Percentiles rank a stretch among this genome's conserved stretches.
These are phyloP conservation scores for Exsudoporus frostii DNA, from an alignment of 768 basidiomycete species.

Conservation along the genomic window DNA sequence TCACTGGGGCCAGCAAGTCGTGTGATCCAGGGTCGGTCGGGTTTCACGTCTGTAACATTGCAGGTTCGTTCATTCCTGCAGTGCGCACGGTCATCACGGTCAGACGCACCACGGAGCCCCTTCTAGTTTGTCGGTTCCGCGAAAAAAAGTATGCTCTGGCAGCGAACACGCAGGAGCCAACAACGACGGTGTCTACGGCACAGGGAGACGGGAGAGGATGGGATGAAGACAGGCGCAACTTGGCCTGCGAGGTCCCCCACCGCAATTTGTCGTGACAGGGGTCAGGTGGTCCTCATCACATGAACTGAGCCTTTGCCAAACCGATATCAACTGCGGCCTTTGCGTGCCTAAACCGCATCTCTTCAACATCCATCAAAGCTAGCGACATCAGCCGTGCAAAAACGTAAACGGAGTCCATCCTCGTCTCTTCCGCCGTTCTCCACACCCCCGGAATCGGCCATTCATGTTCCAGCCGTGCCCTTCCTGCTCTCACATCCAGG, in stretches of 20 bases:
- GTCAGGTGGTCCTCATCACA: slow-evolving; percentile 16
- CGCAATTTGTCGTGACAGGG: slow-evolving; percentile 3
- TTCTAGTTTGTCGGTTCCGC: neutral
- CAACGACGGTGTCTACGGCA: neutral
- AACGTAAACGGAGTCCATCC: neutral
- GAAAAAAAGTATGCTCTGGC: neutral
- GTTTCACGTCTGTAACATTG: neutral
- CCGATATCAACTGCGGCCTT: slow-evolving; percentile 10
- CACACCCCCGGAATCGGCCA: too few species aligned
- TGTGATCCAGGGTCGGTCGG: slow-evolving; percentile 17
- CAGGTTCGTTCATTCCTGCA: neutral
- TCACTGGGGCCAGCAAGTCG: neutral
- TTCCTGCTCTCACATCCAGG: neutral
- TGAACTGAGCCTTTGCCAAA: neutral
- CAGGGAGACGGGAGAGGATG: neutral
- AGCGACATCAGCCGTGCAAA: too few species aligned
- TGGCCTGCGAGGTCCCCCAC: neutral
- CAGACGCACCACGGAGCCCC: neutral
- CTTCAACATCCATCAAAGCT: too few species aligned
- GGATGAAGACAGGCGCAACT: neutral
- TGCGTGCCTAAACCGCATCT: neutral
- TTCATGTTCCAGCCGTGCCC: neutral
- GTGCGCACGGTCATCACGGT: neutral
- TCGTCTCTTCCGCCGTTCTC: neutral
- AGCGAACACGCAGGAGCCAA: neutral